These are phyloP conservation scores for Geranomyces michiganensis DNA, from an alignment of 192 early-diverging fungal species.

Conservation along the genomic window DNA sequence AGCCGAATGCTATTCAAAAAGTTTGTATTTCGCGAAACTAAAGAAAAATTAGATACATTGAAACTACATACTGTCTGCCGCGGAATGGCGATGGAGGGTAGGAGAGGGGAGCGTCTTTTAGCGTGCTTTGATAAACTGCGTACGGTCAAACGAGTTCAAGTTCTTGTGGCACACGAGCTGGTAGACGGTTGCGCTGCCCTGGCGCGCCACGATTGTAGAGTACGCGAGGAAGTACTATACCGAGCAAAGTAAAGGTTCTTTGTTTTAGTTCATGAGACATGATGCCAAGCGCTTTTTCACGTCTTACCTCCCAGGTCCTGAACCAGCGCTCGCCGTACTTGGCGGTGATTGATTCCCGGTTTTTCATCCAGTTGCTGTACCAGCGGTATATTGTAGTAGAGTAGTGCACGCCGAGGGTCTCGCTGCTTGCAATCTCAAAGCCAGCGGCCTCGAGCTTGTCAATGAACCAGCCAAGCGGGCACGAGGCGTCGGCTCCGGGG, in stretches of 20 bases:
- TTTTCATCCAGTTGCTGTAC: constrained; percentile 98
- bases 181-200: constrained; percentile 96
- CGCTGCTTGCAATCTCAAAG: constrained; percentile 86
- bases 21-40: too few relatives aligned
- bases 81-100: too few relatives aligned
- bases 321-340: constrained; percentile 91
- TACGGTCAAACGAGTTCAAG: constrained; percentile 90
- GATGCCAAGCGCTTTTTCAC: background rate
- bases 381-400: constrained; percentile 92
- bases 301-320: constrained; percentile 86
- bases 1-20: too few relatives aligned
- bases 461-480: constrained; percentile 93
- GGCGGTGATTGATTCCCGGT: constrained; percentile 79
- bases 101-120: too few relatives aligned
- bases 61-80: too few relatives aligned
- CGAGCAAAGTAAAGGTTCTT: background rate
- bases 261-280: background rate
- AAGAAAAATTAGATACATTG: too few relatives aligned
- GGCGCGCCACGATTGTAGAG: constrained; percentile 93
- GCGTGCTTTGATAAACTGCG: constrained; percentile 45
- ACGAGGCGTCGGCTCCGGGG: constrained; percentile 97
- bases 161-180: constrained; percentile 98
- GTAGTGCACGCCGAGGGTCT: constrained; percentile 97
- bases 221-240: constrained; percentile 87
- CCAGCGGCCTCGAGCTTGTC: constrained; percentile 91